Percentiles rank a stretch among this genome's conserved stretches.
These are phyloP conservation scores for Chrysopogon serrulatus DNA, from an alignment of 176 grass and related monocot species.

Conservation along the genomic window DNA sequence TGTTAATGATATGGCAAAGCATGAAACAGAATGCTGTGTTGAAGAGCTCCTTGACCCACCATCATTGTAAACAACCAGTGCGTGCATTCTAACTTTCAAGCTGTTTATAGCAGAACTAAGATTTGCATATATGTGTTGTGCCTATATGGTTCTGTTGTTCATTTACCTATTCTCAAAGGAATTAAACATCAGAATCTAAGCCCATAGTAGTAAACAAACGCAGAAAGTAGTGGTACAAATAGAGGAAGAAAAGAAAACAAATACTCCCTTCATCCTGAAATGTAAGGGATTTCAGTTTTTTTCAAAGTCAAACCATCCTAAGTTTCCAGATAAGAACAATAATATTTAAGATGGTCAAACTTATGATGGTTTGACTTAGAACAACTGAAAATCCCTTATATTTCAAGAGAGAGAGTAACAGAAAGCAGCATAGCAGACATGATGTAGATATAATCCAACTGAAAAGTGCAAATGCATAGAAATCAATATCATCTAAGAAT, in stretches of 20 bases:
- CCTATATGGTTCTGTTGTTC: neutral
- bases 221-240: neutral
- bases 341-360: neutral
- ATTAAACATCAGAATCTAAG: neutral
- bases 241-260: neutral
- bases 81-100: neutral
- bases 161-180: neutral
- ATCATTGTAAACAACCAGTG: neutral
- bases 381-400: neutral
- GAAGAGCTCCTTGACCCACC: neutral
- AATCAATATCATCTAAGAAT: neutral
- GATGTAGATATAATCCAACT: neutral
- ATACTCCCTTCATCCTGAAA: neutral
- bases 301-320: neutral
- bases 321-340: neutral
- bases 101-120: neutral
- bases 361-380: neutral
- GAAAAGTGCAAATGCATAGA: neutral
- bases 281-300: neutral
- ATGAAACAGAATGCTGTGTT: neutral
- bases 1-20: neutral
- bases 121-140: neutral
- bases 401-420: neutral
- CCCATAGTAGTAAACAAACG: neutral
- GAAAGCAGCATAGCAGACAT: neutral